Evolutionary conservation across 768 basidiomycete genomes (phyloP).

Genomic region (Psilocybe azurescens): DNA sequence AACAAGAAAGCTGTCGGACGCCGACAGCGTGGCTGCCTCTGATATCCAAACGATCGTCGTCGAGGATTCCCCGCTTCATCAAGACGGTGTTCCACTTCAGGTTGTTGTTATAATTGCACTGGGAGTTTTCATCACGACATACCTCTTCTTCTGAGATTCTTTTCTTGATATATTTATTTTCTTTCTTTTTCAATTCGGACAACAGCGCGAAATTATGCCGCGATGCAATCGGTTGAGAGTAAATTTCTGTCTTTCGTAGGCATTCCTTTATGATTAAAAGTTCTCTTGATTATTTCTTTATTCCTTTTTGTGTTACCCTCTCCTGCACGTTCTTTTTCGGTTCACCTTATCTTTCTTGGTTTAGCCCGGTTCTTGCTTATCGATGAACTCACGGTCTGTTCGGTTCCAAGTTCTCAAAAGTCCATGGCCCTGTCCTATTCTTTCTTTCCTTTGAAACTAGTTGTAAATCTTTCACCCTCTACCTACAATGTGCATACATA

Average conservation of each 20-base stretch:
- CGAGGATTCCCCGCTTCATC: conserved; percentile 59
- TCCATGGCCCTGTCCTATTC: conserved; percentile 11
- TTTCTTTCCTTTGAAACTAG: not conserved
- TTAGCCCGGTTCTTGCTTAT: conserved; percentile 11
- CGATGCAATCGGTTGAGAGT: not conserved
- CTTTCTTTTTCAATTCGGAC: conserved; percentile 20
- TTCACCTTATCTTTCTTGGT: conserved; percentile 1
- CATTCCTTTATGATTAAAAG: conserved; percentile 6
- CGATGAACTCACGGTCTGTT: conserved; percentile 1
- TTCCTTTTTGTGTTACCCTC: conserved; percentile 17
- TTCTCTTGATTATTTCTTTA: conserved; percentile 16
- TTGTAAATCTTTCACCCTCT: not conserved
- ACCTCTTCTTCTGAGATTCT: conserved; percentile 86
- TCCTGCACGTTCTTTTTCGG: conserved; percentile 1
- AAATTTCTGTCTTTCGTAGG: conserved; percentile 3
- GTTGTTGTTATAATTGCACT: conserved; percentile 90
- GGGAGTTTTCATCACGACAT: conserved; percentile 94
- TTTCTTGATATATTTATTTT: conserved; percentile 22
- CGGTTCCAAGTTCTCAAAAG: conserved; percentile 4
- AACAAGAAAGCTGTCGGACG: conserved; percentile 59
- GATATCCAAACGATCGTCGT: conserved; percentile 63
- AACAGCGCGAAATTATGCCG: conserved; percentile 16
- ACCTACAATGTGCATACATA: conserved; percentile 1
- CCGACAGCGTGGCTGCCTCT: conserved; percentile 56
- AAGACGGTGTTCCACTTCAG: conserved; percentile 93